Base-by-base conservation (phyloP, 1,284 basidiomycete genomes). In the Grifola frondosa region DNA sequence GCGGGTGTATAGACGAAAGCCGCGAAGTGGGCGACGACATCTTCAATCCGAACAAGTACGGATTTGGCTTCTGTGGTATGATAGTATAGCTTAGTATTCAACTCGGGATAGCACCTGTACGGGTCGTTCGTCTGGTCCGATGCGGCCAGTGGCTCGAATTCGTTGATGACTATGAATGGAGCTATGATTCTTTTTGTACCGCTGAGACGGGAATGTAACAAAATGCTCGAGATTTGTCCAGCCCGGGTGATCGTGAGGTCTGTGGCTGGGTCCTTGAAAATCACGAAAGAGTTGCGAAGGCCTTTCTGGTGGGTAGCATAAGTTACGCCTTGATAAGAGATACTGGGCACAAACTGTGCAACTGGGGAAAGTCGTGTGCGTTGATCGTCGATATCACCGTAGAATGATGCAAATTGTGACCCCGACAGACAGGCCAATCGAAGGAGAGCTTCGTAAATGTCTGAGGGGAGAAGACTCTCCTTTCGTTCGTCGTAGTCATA, bases 21-120 rank as follows among this genome's bases (percentile, higher is more conserved):
- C 0, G 46, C 49, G 19, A 45, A 48, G 12, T 51, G 49, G 6
- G 17, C 21, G 13, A 31, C 26, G 4, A 51, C 30, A 28, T 48
- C 40, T n/a, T 23, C 6, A 5, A 34, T 16, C 1, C 37, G 16
- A 0, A 43, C 7, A 9, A 37, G 11, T n/a, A n/a, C n/a, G n/a
- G 0, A 20, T 28, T 4, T 9, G 7, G 10, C 19, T 11, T 0
- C 6, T 17, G 20, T 39, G 33, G 21, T 49, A n/a, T n/a, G n/a
- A n/a, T n/a, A 48, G 13, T 24, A 41, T 12, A 49, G 40, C 15
- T 26, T 4, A 3, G 48, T 33, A 1, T 44, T 11, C 4, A 48
- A 20, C 9, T 39, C 37, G 7, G 42, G 36, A 21, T 38, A 42
- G 8, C 7, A 6, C 4, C 16, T 35, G 17, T 35, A 49, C 4